Percentiles rank a stretch among this genome's conserved stretches.
Evolutionary conservation across 345 rosid genomes (phyloP).

Genomic region (Boechera stricta): DNA sequence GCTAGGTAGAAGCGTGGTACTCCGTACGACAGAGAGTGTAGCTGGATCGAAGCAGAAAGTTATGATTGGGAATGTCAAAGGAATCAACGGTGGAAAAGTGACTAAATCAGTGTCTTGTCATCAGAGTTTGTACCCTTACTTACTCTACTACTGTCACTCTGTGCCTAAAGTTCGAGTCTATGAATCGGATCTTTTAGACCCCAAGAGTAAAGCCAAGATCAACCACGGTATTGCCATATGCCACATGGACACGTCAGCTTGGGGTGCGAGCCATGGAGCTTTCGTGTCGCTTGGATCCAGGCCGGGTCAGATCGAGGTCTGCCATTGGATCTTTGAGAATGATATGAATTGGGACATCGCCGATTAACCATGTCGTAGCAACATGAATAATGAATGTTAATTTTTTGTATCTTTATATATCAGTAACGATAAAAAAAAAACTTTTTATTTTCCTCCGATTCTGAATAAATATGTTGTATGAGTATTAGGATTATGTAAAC

Average conservation of each 20-base stretch:
- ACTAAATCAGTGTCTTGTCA: constrained; percentile 84
- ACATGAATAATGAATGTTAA: not conserved
- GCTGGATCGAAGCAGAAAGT: constrained; percentile 61
- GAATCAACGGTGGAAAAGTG: constrained; percentile 70
- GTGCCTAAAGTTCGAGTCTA: constrained; percentile 87
- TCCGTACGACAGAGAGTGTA: constrained; percentile 60
- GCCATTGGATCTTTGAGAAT: constrained; percentile 91
- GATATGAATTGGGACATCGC: constrained; percentile 76
- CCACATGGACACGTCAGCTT: constrained; percentile 75
- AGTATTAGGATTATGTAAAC: no score
- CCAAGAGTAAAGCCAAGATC: constrained; percentile 53
- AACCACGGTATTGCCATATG: constrained; percentile 85
- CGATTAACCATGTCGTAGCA: constrained; percentile 31
- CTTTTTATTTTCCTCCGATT: not conserved
- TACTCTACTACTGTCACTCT: constrained; percentile 85
- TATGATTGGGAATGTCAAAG: constrained; percentile 62
- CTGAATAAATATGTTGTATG: not conserved
- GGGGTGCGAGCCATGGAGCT: constrained; percentile 80
- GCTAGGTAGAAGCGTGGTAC: constrained; percentile 59
- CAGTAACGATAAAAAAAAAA: not conserved
- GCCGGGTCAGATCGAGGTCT: constrained; percentile 81
- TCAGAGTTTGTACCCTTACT: constrained; percentile 74
- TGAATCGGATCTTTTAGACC: constrained; percentile 67
- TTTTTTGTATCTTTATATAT: not conserved
- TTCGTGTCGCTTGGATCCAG: constrained; percentile 54